These are phyloP conservation scores for Kurtzmaniella fragi DNA, from an alignment of 805 yeast genomes.

Conservation along the genomic window DNA sequence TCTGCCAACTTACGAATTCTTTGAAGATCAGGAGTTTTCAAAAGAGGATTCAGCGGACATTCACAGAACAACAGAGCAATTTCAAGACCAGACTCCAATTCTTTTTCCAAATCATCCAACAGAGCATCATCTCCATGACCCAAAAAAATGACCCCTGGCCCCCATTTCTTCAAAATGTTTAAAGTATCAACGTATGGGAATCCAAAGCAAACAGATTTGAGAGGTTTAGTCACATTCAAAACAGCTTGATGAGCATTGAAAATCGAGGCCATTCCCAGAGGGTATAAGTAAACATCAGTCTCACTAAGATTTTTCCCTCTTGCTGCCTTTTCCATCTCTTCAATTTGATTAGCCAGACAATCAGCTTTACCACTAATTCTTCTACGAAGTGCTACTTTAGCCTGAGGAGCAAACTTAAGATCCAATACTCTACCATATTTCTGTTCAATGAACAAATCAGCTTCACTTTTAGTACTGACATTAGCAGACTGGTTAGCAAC, in stretches of 20 bases:
- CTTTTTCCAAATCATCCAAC: conserved; percentile 56
- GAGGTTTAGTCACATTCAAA: conserved; percentile 22
- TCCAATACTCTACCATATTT: conserved; percentile 88
- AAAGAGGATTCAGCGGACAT: conserved; percentile 91
- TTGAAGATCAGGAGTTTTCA: conserved; percentile 75
- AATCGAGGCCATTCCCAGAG: conserved; percentile 91
- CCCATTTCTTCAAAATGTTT: conserved; percentile 81
- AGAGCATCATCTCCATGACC: conserved; percentile 79
- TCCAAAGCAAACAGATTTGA: conserved; percentile 88
- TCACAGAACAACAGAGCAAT: conserved; percentile 84
- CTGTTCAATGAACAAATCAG: conserved; percentile 71
- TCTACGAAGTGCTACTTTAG: conserved; percentile 66
- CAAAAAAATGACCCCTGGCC: conserved; percentile 82
- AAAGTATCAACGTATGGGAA: conserved; percentile 94
- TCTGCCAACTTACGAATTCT: conserved; percentile 63
- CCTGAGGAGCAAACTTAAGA: conserved; percentile 66
- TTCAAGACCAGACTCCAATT: conserved; percentile 44
- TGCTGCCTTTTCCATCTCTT: conserved; percentile 20
- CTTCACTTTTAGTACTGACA: conserved; percentile 39
- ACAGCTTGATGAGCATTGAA: conserved; percentile 71
- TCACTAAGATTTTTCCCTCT: conserved; percentile 35
- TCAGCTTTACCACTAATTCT: conserved; percentile 69
- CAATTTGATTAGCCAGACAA: conserved; percentile 25
- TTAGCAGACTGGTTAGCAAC: conserved; percentile 1
- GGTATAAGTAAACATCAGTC: conserved; percentile 75